Percentiles rank a stretch among this genome's conserved stretches.
These are phyloP conservation scores for Sutorius eximius DNA, from an alignment of 1,284 basidiomycete species.

Conservation along the genomic window DNA sequence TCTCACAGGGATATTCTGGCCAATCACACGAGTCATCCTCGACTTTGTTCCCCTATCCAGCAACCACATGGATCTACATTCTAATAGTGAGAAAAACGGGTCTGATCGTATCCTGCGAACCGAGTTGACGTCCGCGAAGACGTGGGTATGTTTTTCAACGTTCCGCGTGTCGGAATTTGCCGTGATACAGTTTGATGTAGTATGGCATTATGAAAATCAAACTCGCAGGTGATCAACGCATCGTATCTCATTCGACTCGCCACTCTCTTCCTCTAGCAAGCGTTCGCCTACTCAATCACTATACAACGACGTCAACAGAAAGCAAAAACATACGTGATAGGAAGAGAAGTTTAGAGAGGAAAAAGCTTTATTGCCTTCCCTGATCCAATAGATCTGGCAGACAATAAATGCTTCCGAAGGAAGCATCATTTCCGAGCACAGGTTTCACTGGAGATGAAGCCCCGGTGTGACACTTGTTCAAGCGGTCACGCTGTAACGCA, in stretches of 20 bases:
- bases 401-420: conserved; percentile 12
- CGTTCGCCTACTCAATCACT: background rate
- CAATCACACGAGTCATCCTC: background rate
- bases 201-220: conserved; percentile 3
- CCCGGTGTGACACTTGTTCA: conserved; percentile 25
- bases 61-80: background rate
- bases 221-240: background rate
- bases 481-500: conserved; percentile 30
- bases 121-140: background rate
- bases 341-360: background rate
- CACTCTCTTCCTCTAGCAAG: background rate
- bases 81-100: background rate
- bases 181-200: background rate
- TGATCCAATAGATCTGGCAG: conserved; percentile 23
- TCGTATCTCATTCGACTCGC: no score
- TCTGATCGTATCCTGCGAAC: background rate
- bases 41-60: background rate
- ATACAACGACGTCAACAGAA: background rate
- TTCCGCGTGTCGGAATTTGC: conserved; percentile 7
- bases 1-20: background rate
- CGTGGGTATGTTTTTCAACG: background rate
- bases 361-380: conserved; percentile 3
- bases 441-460: conserved; percentile 24
- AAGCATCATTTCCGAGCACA: conserved; percentile 29
- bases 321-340: conserved; percentile 5